A percentile compares a stretch with the other conserved stretches of the same genome.
These are phyloP conservation scores for Trichomonascus vanleenenianus DNA, from an alignment of 805 yeast species.

Conservation along the genomic window DNA sequence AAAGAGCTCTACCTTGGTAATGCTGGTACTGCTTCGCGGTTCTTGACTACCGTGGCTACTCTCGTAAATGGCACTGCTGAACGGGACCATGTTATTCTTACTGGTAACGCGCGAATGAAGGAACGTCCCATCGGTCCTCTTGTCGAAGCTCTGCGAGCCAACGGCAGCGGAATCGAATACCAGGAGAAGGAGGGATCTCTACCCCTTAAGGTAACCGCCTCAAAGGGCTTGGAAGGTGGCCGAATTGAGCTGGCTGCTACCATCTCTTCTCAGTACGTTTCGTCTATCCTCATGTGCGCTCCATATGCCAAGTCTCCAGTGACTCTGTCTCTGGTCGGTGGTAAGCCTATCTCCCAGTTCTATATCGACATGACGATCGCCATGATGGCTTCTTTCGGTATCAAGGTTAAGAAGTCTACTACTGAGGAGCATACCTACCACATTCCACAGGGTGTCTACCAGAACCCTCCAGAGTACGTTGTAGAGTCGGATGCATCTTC, in stretches of 20 bases:
- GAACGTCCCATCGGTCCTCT: conserved; percentile 95
- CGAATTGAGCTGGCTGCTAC: conserved; percentile 91
- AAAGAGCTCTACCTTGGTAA: conserved; percentile 79
- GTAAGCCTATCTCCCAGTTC: conserved; percentile 92
- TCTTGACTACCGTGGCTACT: conserved; percentile 88
- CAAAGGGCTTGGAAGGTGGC: conserved; percentile 76
- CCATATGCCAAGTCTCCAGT: conserved; percentile 90
- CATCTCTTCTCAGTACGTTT: conserved; percentile 93
- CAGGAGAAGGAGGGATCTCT: conserved; percentile 71
- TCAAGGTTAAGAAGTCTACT: conserved; percentile 58
- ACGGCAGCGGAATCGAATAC: conserved; percentile 72
- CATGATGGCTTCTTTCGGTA: conserved; percentile 90
- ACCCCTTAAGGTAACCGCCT: conserved; percentile 68
- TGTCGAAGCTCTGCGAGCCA: conserved; percentile 78
- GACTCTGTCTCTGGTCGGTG: conserved; percentile 83
- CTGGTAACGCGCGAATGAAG: conserved; percentile 96
- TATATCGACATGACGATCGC: conserved; percentile 96
- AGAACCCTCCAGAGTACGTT: conserved; percentile 75
- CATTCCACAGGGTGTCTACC: conserved; percentile 77
- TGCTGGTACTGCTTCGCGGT: conserved; percentile 97
- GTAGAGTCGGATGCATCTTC: conserved; percentile 97
- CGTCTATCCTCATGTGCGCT: conserved; percentile 94
- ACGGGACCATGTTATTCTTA: conserved; percentile 49
- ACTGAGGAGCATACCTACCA: conserved; percentile 79
- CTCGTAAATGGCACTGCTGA: conserved; percentile 48